phyloP scores from a whole-genome alignment of 345 rosid species.

The Draba incana region DNA sequence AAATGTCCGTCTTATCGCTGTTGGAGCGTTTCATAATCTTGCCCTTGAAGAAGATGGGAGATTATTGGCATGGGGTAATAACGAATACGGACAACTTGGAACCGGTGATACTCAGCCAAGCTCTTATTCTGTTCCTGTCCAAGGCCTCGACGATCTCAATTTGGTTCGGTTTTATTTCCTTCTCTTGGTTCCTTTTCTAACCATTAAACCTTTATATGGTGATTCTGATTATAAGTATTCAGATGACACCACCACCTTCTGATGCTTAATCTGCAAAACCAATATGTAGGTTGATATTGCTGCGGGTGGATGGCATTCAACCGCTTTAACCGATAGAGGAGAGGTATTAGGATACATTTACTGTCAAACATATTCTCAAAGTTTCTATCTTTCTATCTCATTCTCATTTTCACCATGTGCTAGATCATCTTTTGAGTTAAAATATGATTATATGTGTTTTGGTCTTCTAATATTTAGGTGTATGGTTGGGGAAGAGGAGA shows the following conservation, averaged over 20 bases:
- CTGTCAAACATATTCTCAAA: background rate
- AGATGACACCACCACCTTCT: background rate
- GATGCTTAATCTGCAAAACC: background rate
- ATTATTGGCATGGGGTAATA: conserved; percentile 96
- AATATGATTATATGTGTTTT: conserved; percentile 4
- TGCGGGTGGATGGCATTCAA: conserved; percentile 99
- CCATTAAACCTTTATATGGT: background rate
- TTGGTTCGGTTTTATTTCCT: conserved; percentile 57
- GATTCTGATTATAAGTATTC: background rate
- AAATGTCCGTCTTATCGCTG: conserved; percentile 78
- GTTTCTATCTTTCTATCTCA: background rate
- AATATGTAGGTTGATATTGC: conserved; percentile 85
- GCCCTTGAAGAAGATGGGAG: conserved; percentile 94
- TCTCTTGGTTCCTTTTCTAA: conserved; percentile 7
- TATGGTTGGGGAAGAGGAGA: conserved; percentile 99
- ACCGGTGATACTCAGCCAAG: conserved; percentile 98
- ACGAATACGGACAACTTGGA: conserved; percentile 99
- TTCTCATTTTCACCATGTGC: background rate
- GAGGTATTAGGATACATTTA: conserved; percentile 55
- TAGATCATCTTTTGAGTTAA: conserved; percentile 2
- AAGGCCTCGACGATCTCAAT: conserved; percentile 76
- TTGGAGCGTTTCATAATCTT: conserved; percentile 97
- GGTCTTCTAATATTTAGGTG: conserved; percentile 51
- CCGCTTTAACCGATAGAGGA: conserved; percentile 81
- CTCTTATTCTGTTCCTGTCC: conserved; percentile 84